Base-by-base conservation (phyloP, 352 stramenopile species). In the Phytopythium kandeliae region DNA sequence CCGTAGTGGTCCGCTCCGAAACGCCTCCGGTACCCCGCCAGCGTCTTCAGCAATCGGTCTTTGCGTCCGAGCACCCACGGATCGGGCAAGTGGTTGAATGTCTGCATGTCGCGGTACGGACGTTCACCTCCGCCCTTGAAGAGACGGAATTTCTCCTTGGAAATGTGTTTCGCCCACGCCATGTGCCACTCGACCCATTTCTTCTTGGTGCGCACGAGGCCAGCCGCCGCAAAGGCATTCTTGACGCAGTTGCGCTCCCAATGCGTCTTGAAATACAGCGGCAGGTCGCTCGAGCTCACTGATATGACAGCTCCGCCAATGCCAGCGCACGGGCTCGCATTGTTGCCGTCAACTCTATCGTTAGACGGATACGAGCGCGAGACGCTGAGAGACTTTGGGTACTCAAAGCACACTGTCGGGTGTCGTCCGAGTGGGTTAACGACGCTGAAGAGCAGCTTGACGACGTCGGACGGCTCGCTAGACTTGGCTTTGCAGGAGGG, bases 201-300 rank as follows among this genome's bases (percentile, higher is more conserved):
- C 51, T 85, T 86, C 48, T 63, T 67, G 12, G 74, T 83, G 17
- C 85, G 78, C 2, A 59, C 57, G 33, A 97, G 62, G 0, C 89
- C 89, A 0, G 86, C 86, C 9, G 70, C 67, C 10, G 71, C 74
- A 45, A 97, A 96, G 0, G 86, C 81, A 45, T 96, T 94, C 62
- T 96, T 96, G n/a, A 97, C 81, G 55, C 86, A 96, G 60, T 96
- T 96, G 28, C 89, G 80, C 51, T 96, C 89, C 89, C 89, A 97
- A 35, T 93, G 86, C 3, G 80, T 89, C 51, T 89, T 89, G 66
- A 88, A 96, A 26, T 81, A 70, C 12, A 89, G 54, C 33, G 55
- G 55, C 3, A 74, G 61, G 16, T 81, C 54, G 30, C 59, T 59
- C 8, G 67, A 44, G 6, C 71, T 68, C 10, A 95, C 68, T 1